Evolutionary conservation across 208 protist genomes (phyloP), one percentile per base, ranked within the genome.

Genomic region (Crithidia thermophila): DNA sequence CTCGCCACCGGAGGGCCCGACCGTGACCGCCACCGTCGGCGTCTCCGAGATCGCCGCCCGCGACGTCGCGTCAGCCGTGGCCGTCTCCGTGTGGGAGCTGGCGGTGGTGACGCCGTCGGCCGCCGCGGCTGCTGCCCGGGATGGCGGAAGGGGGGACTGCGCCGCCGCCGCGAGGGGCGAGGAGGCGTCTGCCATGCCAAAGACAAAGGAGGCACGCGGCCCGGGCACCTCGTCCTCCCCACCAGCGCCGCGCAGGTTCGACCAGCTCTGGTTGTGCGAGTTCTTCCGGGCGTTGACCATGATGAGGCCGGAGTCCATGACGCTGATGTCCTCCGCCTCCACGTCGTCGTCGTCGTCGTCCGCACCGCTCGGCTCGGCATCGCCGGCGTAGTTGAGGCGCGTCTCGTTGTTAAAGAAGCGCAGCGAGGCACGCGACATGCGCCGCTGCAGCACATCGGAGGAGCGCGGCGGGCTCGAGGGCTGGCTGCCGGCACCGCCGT

Each of bases 401-500:
- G 58, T 51, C 31, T 69, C 56, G 49, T 52, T 37, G 40, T 65
- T 69, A 56, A 45, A 37, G 39, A 61, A 70, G 21, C 47, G 70
- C 36, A 62, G 36, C 20, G 70, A 70, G 36, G 70, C 47, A 27
- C 70, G 62, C 39, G 70, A 76, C 45, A 66, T 57, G 49, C 60
- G 70, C 21, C 61, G 62, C 27, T 52, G 62, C 57, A 64, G 36
- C 37, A 33, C 42, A 18, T 40, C 37, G 30, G 36, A 31, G 3
- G 56, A 30, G 16, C 42, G 25, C 25, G 3, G n/a, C 2, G 23
- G 61, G 39, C 25, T 36, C 23, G 9, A 23, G 30, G 8, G n/a
- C 36, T 53, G n/a, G 37, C 59, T 52, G n/a, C 21, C 49, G 6
- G 25, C 45, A 7, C 18, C 27, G 36, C 23, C 21, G 10, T 13